Evolutionary conservation across 2,329 filamentous ascomycete species (phyloP).

Genomic region (Beauveria bassiana): DNA sequence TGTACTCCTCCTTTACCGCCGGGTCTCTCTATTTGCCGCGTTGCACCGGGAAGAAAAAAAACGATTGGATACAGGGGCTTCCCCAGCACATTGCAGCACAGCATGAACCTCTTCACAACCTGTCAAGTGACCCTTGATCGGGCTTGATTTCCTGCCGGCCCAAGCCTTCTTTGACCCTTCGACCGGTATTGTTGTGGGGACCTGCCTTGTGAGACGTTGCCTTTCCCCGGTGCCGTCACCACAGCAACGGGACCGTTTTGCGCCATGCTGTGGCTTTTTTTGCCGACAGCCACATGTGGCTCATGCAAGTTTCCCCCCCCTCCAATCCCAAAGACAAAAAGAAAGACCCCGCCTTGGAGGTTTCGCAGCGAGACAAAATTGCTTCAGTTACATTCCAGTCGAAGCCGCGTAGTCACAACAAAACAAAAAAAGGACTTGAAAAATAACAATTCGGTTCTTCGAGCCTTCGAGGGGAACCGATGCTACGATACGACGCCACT

Average conservation of each 20-base stretch:
- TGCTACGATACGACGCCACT: neutral
- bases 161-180: no score
- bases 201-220: neutral
- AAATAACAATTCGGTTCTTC: neutral
- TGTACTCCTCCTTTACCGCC: no score
- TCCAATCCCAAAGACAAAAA: neutral
- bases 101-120: no score
- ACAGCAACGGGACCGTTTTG: slow-evolving; percentile 15
- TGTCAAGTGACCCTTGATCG: neutral
- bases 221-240: slow-evolving; percentile 11
- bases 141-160: no score
- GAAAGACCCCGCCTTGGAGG: neutral
- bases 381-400: slow-evolving; percentile 7
- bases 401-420: slow-evolving; percentile 1
- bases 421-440: neutral
- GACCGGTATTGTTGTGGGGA: slow-evolving; percentile 14
- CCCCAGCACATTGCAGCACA: no score
- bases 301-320: no score
- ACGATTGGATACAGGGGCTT: no score
- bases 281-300: neutral
- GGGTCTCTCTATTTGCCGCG: no score
- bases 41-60: no score
- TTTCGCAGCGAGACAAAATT: neutral
- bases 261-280: neutral
- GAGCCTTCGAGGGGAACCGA: neutral